Evolutionary conservation across 331 rosid species (phyloP).

Genomic region (Malus hybrid): DNA sequence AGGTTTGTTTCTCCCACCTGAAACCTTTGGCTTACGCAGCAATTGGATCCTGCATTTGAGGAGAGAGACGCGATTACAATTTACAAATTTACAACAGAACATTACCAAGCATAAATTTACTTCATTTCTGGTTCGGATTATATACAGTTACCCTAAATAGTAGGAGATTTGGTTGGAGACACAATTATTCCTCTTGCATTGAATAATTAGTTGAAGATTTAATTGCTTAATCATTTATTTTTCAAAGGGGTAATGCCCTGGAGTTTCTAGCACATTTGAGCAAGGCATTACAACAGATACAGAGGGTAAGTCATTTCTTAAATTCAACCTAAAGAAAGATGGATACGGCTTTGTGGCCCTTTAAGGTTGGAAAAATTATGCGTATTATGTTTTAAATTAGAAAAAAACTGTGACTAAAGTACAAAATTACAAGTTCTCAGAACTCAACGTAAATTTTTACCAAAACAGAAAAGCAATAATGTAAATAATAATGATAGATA

Average conservation of each 20-base stretch:
- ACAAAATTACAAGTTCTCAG: background rate
- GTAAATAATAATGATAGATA: background rate
- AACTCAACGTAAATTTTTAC: background rate
- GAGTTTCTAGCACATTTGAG: background rate
- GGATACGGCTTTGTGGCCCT: background rate
- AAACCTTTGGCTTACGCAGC: slow-evolving; percentile 46
- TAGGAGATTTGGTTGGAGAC: background rate
- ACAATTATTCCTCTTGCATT: no score
- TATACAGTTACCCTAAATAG: background rate
- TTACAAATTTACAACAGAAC: background rate
- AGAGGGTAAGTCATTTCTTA: background rate
- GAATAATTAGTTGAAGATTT: no score
- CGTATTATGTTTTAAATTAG: background rate
- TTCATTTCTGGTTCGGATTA: background rate
- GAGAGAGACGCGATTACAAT: background rate
- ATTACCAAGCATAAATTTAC: background rate
- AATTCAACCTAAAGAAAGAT: background rate
- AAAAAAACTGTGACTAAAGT: background rate
- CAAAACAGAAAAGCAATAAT: background rate
- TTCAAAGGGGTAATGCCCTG: background rate
- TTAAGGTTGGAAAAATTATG: background rate
- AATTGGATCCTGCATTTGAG: slow-evolving; percentile 68
- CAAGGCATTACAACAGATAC: background rate
- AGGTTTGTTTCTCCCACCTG: background rate
- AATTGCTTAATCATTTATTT: background rate